phyloP scores from a whole-genome alignment of 2,329 filamentous ascomycete species.

The Stromatinia cepivora region DNA sequence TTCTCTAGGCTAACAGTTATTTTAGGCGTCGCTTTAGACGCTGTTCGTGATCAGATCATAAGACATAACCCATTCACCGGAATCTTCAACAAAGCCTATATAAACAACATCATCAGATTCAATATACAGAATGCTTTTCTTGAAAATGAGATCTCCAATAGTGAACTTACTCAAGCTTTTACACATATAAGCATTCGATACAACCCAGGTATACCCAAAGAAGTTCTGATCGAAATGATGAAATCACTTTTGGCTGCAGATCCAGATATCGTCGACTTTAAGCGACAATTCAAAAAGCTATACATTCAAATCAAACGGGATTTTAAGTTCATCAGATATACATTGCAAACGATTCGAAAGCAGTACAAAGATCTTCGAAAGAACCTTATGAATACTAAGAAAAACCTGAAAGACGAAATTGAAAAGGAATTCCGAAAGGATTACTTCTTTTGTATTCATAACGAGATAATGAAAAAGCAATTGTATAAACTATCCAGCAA shows the following conservation, averaged over 20 bases:
- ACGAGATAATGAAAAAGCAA: constrained; percentile 30
- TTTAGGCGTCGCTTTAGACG: not conserved
- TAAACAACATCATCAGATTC: constrained; percentile 31
- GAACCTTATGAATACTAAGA: constrained; percentile 26
- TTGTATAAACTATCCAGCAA: constrained; percentile 23
- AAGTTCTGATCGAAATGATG: constrained; percentile 26
- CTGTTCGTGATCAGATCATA: constrained; percentile 32
- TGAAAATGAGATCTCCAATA: constrained; percentile 25
- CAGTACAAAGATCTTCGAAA: constrained; percentile 24
- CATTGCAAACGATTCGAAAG: constrained; percentile 18
- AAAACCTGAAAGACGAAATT: constrained; percentile 24
- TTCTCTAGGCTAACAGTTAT: no score
- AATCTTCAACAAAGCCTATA: constrained; percentile 30
- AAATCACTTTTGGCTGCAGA: constrained; percentile 19
- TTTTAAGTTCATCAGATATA: constrained; percentile 29
- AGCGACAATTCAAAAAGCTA: constrained; percentile 26
- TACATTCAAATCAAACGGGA: constrained; percentile 12
- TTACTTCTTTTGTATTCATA: constrained; percentile 30
- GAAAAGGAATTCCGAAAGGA: constrained; percentile 22
- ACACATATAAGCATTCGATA: constrained; percentile 30
- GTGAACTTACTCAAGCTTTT: constrained; percentile 26
- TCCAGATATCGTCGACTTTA: constrained; percentile 22
- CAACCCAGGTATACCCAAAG: constrained; percentile 26
- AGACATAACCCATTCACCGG: constrained; percentile 29
- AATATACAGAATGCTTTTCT: constrained; percentile 29